These are phyloP conservation scores for Coccinonectria pachysandricola DNA, from an alignment of 2,329 filamentous ascomycete species.

Conservation along the genomic window DNA sequence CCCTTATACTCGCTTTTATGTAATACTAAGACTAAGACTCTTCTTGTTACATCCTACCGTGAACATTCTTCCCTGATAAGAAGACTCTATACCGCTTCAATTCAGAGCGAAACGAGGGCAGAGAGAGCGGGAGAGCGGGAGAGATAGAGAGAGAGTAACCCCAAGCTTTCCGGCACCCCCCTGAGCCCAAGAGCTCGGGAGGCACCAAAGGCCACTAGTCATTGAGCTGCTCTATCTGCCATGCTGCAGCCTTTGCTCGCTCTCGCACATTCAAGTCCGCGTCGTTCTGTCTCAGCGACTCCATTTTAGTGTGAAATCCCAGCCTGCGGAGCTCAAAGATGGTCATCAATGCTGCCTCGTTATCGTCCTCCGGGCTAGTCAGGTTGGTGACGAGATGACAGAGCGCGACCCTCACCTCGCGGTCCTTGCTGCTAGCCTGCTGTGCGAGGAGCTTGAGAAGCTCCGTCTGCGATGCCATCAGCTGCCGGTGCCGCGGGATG, in stretches of 20 bases:
- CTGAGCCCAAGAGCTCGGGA: too few species aligned
- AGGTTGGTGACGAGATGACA: slow-evolving; percentile 83
- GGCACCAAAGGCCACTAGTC: too few species aligned
- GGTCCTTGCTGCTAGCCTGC: slow-evolving; percentile 63
- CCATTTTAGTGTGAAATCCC: slow-evolving; percentile 59
- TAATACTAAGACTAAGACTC: too few species aligned
- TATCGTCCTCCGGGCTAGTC: slow-evolving; percentile 67
- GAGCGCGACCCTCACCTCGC: slow-evolving; percentile 65
- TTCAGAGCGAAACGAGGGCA: too few species aligned
- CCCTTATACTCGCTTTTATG: too few species aligned
- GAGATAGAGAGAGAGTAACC: too few species aligned
- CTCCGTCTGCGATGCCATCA: slow-evolving; percentile 66
- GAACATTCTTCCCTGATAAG: too few species aligned
- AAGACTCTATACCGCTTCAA: too few species aligned
- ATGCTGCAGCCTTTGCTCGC: slow-evolving; percentile 67
- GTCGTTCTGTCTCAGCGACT: slow-evolving; percentile 53
- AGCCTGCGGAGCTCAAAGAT: slow-evolving; percentile 58
- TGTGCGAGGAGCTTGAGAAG: slow-evolving; percentile 63
- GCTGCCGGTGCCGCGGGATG: slow-evolving; percentile 63
- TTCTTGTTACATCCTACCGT: too few species aligned
- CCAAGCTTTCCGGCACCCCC: too few species aligned
- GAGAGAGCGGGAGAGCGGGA: too few species aligned
- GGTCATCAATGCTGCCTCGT: slow-evolving; percentile 54
- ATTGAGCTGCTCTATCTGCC: slow-evolving; percentile 50
- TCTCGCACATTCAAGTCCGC: slow-evolving; percentile 73